These are phyloP conservation scores for Clavulina sp. DNA, from an alignment of 768 basidiomycete genomes.

Conservation along the genomic window DNA sequence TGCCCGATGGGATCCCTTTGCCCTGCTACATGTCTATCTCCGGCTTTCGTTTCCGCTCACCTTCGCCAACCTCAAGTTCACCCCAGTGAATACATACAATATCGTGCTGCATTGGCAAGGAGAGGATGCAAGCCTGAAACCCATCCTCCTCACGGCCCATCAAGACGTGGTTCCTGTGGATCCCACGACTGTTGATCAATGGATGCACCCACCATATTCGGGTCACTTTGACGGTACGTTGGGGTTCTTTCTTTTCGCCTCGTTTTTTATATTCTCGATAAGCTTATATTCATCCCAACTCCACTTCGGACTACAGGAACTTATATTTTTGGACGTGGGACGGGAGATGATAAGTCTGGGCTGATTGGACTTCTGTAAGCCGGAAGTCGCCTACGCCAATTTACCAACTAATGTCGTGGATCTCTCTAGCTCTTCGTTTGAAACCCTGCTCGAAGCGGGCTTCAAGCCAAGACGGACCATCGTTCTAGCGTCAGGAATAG, in stretches of 20 bases:
- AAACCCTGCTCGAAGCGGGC: conserved; percentile 41
- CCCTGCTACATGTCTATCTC: conserved; percentile 38
- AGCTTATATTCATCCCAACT: not conserved
- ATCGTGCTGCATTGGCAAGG: conserved; percentile 62
- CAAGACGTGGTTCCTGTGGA: conserved; percentile 61
- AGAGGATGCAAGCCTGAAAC: conserved; percentile 41
- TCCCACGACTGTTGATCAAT: conserved; percentile 35
- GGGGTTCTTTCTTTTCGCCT: not conserved
- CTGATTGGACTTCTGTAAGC: conserved; percentile 37
- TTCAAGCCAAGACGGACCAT: conserved; percentile 48
- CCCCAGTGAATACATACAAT: conserved; percentile 60
- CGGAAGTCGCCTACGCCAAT: not conserved
- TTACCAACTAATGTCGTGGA: not conserved
- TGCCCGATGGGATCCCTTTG: conserved; percentile 37
- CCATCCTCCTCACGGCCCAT: conserved; percentile 47
- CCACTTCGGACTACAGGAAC: conserved; percentile 1
- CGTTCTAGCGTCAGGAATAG: conserved; percentile 53
- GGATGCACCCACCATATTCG: conserved; percentile 46
- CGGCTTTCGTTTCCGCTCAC: conserved; percentile 39
- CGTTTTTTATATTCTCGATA: not conserved
- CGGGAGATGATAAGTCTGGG: conserved; percentile 60
- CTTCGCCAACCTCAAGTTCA: conserved; percentile 38
- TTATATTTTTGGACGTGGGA: conserved; percentile 61
- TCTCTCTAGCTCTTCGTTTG: conserved; percentile 25
- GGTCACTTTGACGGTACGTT: conserved; percentile 26